These are phyloP conservation scores for Pichia membranifaciens DNA, from an alignment of 805 yeast species.

Conservation along the genomic window DNA sequence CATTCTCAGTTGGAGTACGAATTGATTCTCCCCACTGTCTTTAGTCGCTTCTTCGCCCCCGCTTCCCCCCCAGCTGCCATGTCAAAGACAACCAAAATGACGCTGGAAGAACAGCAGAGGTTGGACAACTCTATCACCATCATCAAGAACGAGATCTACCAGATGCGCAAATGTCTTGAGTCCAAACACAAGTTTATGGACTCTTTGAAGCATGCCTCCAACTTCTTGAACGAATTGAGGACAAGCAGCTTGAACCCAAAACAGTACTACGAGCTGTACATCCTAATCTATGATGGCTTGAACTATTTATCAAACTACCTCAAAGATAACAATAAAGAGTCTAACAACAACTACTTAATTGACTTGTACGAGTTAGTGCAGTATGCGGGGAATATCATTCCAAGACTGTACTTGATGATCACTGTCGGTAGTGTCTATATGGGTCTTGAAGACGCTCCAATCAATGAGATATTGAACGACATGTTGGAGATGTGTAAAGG, in stretches of 20 bases:
- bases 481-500: constrained; percentile 98
- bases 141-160: constrained; percentile 64
- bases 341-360: constrained; percentile 58
- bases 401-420: constrained; percentile 88
- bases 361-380: constrained; percentile 93
- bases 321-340: constrained; percentile 36
- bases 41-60: too few species aligned
- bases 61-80: background rate
- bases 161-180: constrained; percentile 73
- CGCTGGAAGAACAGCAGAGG: constrained; percentile 25
- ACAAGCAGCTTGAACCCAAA: constrained; percentile 75
- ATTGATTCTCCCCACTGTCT: too few species aligned
- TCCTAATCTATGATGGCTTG: constrained; percentile 76
- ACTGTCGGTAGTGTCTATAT: constrained; percentile 90
- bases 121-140: constrained; percentile 41
- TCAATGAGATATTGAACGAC: constrained; percentile 82
- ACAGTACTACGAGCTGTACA: constrained; percentile 88
- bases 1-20: too few species aligned
- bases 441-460: constrained; percentile 71
- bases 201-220: constrained; percentile 82
- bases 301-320: constrained; percentile 60
- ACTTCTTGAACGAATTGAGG: constrained; percentile 74
- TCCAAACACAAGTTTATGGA: constrained; percentile 66
- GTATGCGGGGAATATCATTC: constrained; percentile 89
- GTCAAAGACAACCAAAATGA: constrained; percentile 14